Evolutionary conservation across 2,329 filamentous ascomycete genomes (phyloP).

Genomic region (Pseudocercospora cruenta): DNA sequence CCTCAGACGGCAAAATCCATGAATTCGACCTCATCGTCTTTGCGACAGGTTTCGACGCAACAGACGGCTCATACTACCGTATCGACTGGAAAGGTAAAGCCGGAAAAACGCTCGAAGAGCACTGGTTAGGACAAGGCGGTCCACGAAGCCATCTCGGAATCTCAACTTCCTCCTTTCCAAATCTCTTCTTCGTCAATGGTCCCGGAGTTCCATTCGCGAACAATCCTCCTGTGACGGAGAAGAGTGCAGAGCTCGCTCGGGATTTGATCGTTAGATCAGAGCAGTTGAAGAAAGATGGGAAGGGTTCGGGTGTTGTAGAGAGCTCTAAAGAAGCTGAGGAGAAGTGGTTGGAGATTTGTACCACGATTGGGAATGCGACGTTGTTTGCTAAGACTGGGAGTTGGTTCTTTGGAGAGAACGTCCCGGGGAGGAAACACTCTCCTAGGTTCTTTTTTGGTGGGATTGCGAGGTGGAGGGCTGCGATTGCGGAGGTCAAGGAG

Average conservation of each 20-base stretch:
- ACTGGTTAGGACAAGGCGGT: slow-evolving; percentile 37
- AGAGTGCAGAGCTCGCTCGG: neutral
- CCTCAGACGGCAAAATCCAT: slow-evolving; percentile 41
- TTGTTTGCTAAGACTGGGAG: slow-evolving; percentile 10
- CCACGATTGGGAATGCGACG: neutral
- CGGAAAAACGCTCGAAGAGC: slow-evolving; percentile 33
- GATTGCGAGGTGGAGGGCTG: slow-evolving; percentile 6
- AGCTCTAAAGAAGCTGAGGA: slow-evolving; percentile 8
- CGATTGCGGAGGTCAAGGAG: neutral
- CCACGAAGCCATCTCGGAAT: slow-evolving; percentile 47
- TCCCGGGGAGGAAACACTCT: neutral
- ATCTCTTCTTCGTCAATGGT: slow-evolving; percentile 43
- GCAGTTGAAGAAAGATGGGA: neutral
- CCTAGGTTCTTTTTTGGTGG: slow-evolving; percentile 16
- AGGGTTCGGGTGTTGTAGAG: slow-evolving; percentile 8
- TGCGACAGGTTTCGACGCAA: slow-evolving; percentile 51
- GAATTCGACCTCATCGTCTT: slow-evolving; percentile 52
- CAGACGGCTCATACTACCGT: slow-evolving; percentile 24
- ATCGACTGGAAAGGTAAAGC: slow-evolving; percentile 11
- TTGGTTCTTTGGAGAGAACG: slow-evolving; percentile 17
- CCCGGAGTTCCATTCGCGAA: slow-evolving; percentile 42
- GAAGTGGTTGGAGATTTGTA: slow-evolving; percentile 7
- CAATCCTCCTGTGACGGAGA: slow-evolving; percentile 6
- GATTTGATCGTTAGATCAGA: slow-evolving; percentile 5
- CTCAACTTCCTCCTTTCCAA: slow-evolving; percentile 33